These are phyloP conservation scores for Fusarium sp. DNA, from an alignment of 2,329 filamentous ascomycete species.

Conservation along the genomic window DNA sequence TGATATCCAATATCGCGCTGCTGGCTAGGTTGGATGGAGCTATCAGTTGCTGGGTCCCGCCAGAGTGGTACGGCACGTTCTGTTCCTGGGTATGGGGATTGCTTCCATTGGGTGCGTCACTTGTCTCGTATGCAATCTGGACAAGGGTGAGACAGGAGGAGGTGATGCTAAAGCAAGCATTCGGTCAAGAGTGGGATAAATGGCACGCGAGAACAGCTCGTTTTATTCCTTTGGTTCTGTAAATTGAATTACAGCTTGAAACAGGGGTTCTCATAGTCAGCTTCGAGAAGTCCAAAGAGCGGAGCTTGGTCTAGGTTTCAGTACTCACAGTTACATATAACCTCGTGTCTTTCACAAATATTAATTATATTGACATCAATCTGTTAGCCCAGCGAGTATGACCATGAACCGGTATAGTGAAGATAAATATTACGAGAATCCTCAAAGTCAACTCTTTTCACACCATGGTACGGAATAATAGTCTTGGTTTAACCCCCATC, in stretches of 20 bases:
- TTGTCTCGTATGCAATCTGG: slow-evolving; percentile 46
- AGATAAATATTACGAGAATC: no score
- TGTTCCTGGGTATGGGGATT: slow-evolving; percentile 13
- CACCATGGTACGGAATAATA: no score
- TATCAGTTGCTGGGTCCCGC: slow-evolving; percentile 55
- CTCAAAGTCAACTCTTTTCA: no score
- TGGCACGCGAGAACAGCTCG: slow-evolving; percentile 63
- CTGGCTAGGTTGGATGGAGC: slow-evolving; percentile 56
- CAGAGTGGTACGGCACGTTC: slow-evolving; percentile 20
- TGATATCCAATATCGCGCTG: slow-evolving; percentile 50
- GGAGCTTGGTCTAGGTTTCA: neutral
- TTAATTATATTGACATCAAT: no score
- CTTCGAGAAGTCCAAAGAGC: neutral
- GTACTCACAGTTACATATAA: neutral
- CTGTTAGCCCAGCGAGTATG: no score
- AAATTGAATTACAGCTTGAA: neutral
- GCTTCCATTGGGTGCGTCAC: slow-evolving; percentile 1
- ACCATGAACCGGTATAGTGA: no score
- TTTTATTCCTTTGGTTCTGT: slow-evolving; percentile 57
- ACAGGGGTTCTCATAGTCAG: neutral
- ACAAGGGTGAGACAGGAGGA: slow-evolving; percentile 63
- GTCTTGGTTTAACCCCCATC: no score
- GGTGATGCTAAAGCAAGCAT: slow-evolving; percentile 60
- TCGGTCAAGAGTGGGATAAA: slow-evolving; percentile 62
- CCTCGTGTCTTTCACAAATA: no score